Evolutionary conservation across 2,329 filamentous ascomycete genomes (phyloP).

Genomic region (Stachybotrys chlorohalonatus): DNA sequence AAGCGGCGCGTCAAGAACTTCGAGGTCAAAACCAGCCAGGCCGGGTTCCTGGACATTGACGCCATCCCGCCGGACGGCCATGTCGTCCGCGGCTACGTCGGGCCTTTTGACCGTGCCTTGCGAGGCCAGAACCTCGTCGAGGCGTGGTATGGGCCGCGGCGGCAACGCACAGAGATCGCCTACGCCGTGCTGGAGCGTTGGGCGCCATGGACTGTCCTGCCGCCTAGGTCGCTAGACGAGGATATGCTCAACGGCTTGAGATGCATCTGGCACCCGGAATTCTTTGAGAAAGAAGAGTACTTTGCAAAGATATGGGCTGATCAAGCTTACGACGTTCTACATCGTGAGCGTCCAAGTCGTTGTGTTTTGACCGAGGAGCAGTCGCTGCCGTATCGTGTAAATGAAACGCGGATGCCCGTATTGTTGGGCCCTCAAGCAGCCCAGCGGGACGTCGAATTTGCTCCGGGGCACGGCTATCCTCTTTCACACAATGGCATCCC

Average conservation of each 20-base stretch:
- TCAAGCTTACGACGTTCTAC: slow-evolving; percentile 8
- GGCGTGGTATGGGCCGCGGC: slow-evolving; percentile 30
- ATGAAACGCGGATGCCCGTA: slow-evolving; percentile 18
- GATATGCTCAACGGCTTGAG: slow-evolving; percentile 18
- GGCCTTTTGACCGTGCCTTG: slow-evolving; percentile 23
- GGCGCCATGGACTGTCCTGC: slow-evolving; percentile 29
- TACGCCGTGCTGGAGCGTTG: slow-evolving; percentile 31
- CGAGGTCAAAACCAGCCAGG: slow-evolving; percentile 7
- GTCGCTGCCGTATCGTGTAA: slow-evolving; percentile 17
- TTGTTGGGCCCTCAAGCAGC: slow-evolving; percentile 21
- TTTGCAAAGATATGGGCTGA: slow-evolving; percentile 14
- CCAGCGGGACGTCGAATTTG: slow-evolving; percentile 20
- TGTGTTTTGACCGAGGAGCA: slow-evolving; percentile 15
- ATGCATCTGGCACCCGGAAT: slow-evolving; percentile 30
- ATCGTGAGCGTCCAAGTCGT: slow-evolving; percentile 11
- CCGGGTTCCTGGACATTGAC: slow-evolving; percentile 21
- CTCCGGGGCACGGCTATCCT: slow-evolving; percentile 13
- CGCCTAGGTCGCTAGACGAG: slow-evolving; percentile 20
- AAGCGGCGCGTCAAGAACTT: slow-evolving; percentile 14
- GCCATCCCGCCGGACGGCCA: slow-evolving; percentile 21
- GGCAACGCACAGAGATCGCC: slow-evolving; percentile 21
- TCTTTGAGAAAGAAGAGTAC: slow-evolving; percentile 20
- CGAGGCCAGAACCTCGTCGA: slow-evolving; percentile 24
- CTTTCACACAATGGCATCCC: slow-evolving; percentile 20
- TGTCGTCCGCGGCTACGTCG: slow-evolving; percentile 22